Conservation (phyloP, 768 basidiomycete species). For the Amanita brunnescens region DNA sequence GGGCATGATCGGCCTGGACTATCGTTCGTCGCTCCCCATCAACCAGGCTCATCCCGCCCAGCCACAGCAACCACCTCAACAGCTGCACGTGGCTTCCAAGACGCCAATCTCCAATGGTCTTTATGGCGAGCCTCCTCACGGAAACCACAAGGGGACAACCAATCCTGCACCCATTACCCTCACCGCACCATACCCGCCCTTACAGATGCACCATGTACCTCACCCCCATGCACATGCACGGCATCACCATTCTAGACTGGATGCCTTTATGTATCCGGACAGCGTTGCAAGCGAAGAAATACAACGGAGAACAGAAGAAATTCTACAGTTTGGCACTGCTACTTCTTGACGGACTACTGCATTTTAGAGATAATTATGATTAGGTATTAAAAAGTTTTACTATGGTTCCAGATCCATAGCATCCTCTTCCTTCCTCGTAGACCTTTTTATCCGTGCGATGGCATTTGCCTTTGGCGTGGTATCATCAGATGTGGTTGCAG, state of each 20-base stretch:
- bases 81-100: conserved; percentile 16
- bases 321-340: conserved; percentile 38
- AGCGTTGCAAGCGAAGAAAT: conserved; percentile 26
- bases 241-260: conserved; percentile 53
- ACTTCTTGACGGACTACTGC: conserved; percentile 16
- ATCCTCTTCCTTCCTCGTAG: conserved; percentile 23
- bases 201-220: conserved; percentile 73
- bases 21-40: conserved; percentile 13
- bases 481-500: neutral
- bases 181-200: conserved; percentile 47
- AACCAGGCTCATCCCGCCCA: conserved; percentile 13
- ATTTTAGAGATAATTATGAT: conserved; percentile 7
- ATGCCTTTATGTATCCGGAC: conserved; percentile 28
- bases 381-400: neutral
- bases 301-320: conserved; percentile 34
- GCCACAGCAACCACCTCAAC: conserved; percentile 8
- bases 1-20: conserved; percentile 15
- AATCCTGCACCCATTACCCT: conserved; percentile 36
- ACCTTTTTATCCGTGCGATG: conserved; percentile 4
- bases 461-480: neutral
- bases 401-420: conserved; percentile 47
- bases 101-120: conserved; percentile 11
- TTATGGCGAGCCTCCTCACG: conserved; percentile 10
- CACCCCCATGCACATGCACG: conserved; percentile 74
- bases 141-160: conserved; percentile 23